Evolutionary conservation across 768 basidiomycete genomes (phyloP).

Genomic region (Strobilomyces confusus): DNA sequence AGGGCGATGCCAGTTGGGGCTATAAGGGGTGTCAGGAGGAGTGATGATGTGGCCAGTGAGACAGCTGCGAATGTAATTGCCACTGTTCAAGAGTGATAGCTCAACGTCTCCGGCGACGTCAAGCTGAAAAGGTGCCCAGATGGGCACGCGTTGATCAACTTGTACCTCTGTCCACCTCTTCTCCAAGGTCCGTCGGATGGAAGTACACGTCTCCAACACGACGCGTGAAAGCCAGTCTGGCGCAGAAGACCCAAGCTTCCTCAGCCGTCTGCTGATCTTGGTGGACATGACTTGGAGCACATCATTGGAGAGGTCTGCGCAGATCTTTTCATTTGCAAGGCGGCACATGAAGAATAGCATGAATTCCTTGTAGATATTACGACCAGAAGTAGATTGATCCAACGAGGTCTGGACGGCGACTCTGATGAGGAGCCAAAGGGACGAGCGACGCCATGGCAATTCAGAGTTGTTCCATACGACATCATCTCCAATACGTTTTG

Average conservation of each 20-base stretch:
- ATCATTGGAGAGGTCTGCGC: slow-evolving; percentile 18
- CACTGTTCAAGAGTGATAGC: too few relatives aligned
- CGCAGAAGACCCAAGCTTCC: too few relatives aligned
- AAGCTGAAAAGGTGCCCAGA: slow-evolving; percentile 31
- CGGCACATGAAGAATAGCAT: too few relatives aligned
- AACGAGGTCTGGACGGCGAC: slow-evolving; percentile 33
- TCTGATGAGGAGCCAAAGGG: slow-evolving; percentile 35
- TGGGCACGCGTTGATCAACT: slow-evolving; percentile 20
- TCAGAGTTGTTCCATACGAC: slow-evolving; percentile 1
- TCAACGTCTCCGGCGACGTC: slow-evolving; percentile 29
- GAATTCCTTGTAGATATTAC: too few relatives aligned
- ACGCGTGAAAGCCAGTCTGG: slow-evolving; percentile 34
- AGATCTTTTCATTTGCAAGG: slow-evolving; percentile 22
- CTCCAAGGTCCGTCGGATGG: too few relatives aligned
- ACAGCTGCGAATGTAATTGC: slow-evolving; percentile 24
- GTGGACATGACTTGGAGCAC: slow-evolving; percentile 27
- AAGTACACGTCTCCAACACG: slow-evolving; percentile 34
- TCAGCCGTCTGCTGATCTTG: slow-evolving; percentile 25
- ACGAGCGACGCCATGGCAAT: too few relatives aligned
- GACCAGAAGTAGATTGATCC: slow-evolving; percentile 2
- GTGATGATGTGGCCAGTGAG: not conserved
- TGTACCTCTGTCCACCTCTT: slow-evolving; percentile 35
- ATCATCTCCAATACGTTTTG: too few relatives aligned
- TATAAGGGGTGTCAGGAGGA: not conserved
- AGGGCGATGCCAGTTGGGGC: not conserved